A percentile compares a stretch with the other conserved stretches of the same genome.
Conservation (phyloP, 768 basidiomycete species). For the Lactarius psammicola region DNA sequence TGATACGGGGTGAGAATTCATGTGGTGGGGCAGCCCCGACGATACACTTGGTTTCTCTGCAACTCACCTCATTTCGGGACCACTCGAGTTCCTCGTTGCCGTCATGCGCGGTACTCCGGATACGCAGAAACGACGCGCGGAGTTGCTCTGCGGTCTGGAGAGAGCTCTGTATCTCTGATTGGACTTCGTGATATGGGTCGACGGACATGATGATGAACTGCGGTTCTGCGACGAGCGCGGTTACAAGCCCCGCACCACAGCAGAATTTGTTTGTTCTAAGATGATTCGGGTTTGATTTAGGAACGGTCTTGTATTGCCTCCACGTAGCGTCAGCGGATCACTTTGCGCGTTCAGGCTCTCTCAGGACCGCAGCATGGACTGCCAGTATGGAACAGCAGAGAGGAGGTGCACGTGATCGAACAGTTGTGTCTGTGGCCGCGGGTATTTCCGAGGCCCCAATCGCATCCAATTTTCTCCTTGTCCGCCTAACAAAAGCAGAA, state of each 20-base stretch:
- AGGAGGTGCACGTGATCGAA: background rate
- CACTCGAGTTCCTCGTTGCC: slow-evolving; percentile 80
- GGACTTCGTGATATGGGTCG: slow-evolving; percentile 87
- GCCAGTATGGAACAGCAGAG: background rate
- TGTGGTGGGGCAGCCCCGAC: background rate
- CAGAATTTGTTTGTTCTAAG: background rate
- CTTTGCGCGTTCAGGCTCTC: background rate
- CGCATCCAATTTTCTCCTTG: background rate
- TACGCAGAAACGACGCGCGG: slow-evolving; percentile 73
- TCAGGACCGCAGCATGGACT: background rate
- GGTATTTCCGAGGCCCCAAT: background rate
- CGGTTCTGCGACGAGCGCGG: background rate
- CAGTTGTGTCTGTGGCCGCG: background rate
- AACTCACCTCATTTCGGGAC: slow-evolving; percentile 71
- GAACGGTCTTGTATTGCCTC: background rate
- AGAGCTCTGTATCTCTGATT: slow-evolving; percentile 76
- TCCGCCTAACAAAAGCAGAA: background rate
- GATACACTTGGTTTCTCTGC: background rate
- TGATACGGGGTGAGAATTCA: slow-evolving; percentile 3
- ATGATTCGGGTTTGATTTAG: background rate
- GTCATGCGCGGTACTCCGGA: slow-evolving; percentile 66
- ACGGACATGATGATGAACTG: slow-evolving; percentile 48
- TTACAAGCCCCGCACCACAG: background rate
- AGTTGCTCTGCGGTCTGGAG: slow-evolving; percentile 69
- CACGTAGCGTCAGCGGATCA: background rate